Conservation (phyloP, 2,329 filamentous ascomycete species). For the Chrysoporthe deuterocubensis region DNA sequence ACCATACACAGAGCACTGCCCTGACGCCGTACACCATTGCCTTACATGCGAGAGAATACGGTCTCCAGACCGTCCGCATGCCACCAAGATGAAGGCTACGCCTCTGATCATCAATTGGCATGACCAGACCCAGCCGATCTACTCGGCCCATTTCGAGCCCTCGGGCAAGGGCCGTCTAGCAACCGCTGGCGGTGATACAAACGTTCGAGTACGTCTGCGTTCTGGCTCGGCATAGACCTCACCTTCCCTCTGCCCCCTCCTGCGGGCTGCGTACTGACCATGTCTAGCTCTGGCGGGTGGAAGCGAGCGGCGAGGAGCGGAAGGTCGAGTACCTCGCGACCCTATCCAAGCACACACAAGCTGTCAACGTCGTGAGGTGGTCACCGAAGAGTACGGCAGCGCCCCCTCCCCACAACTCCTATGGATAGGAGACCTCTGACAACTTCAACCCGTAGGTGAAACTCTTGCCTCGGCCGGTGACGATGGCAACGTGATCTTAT, state of each 20-base stretch:
- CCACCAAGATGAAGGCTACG: constrained; percentile 84
- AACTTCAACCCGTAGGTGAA: constrained; percentile 65
- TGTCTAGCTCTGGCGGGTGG: constrained; percentile 85
- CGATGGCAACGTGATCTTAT: constrained; percentile 95
- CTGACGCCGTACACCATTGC: neutral
- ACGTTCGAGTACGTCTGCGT: constrained; percentile 75
- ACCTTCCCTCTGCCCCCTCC: neutral
- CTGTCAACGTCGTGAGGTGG: constrained; percentile 97
- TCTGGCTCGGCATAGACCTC: neutral
- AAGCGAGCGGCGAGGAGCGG: constrained; percentile 80
- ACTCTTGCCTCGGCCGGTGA: constrained; percentile 93
- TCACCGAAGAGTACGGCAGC: constrained; percentile 77
- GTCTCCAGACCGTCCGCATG: constrained; percentile 30
- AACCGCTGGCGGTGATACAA: constrained; percentile 94
- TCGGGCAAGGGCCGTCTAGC: constrained; percentile 89
- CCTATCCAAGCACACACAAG: constrained; percentile 90
- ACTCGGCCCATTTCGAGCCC: constrained; percentile 95
- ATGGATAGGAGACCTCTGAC: constrained; percentile 17
- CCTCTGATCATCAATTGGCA: constrained; percentile 99
- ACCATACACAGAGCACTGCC: neutral
- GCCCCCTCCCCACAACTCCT: neutral
- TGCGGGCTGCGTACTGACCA: constrained; percentile 4
- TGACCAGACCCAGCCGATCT: constrained; percentile 94
- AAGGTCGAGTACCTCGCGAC: constrained; percentile 93
- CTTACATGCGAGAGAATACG: constrained; percentile 16